These are phyloP conservation scores for Cyberlindnera euphorbiiphila DNA, from an alignment of 805 yeast species.

Conservation along the genomic window DNA sequence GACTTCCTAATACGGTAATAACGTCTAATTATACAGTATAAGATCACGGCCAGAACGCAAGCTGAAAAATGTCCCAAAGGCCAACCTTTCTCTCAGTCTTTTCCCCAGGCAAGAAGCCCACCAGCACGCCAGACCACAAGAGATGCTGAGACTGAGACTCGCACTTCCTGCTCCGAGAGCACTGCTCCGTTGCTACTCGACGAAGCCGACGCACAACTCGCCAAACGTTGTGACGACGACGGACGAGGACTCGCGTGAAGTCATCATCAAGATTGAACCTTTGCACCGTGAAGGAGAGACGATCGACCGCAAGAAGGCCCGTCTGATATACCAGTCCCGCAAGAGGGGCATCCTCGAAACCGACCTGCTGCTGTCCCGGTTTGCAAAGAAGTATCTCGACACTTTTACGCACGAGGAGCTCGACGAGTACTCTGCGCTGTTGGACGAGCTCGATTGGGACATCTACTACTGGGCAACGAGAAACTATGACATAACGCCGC, in stretches of 20 bases:
- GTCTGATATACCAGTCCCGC: conserved; percentile 85
- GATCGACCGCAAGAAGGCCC: conserved; percentile 72
- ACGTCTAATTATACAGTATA: not conserved
- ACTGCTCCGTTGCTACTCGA: conserved; percentile 10
- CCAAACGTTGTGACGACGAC: conserved; percentile 23
- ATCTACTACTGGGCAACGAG: conserved; percentile 96
- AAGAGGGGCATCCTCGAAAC: conserved; percentile 95
- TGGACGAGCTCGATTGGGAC: conserved; percentile 99
- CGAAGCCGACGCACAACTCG: conserved; percentile 18
- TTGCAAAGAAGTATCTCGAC: conserved; percentile 71
- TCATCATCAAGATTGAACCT: conserved; percentile 57
- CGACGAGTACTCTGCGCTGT: conserved; percentile 77
- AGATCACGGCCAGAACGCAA: too few relatives aligned
- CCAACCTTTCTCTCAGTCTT: too few relatives aligned
- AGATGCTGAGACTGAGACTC: conserved; percentile 10
- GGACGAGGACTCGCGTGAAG: conserved; percentile 17
- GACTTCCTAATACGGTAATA: conserved; percentile 14
- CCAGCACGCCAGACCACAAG: not conserved
- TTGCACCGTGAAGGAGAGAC: conserved; percentile 71
- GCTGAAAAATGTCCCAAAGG: too few relatives aligned
- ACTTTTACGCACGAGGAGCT: conserved; percentile 59
- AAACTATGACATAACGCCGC: conserved; percentile 74
- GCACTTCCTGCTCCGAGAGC: conserved; percentile 1
- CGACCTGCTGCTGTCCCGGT: conserved; percentile 78
- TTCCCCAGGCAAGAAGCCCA: not conserved